Percentiles rank a stretch among this genome's conserved stretches.
These are phyloP conservation scores for Kernera saxatilis DNA, from an alignment of 345 rosid species.

Conservation along the genomic window DNA sequence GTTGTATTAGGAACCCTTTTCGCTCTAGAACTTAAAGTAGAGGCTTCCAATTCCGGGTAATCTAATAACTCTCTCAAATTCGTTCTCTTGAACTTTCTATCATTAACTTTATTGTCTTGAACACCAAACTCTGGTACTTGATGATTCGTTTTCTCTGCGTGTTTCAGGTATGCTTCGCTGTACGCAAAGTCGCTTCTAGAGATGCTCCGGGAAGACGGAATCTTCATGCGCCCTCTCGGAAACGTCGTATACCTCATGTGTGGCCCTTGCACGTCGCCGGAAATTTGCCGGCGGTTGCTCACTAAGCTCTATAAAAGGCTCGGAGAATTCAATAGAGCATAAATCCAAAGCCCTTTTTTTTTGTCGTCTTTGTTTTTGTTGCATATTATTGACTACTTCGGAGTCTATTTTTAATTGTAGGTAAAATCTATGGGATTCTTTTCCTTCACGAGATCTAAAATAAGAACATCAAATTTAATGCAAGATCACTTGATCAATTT, in stretches of 20 bases:
- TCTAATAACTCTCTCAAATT: background rate
- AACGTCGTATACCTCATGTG: slow-evolving; percentile 86
- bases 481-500: background rate
- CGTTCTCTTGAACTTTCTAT: background rate
- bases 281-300: slow-evolving; percentile 53
- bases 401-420: background rate
- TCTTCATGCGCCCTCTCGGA: slow-evolving; percentile 81
- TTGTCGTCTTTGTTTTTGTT: background rate
- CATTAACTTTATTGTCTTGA: background rate
- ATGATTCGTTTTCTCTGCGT: background rate
- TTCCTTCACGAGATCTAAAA: background rate
- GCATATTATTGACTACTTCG: background rate
- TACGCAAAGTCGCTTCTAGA: slow-evolving; percentile 58
- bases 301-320: slow-evolving; percentile 53
- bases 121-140: background rate
- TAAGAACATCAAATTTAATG: background rate
- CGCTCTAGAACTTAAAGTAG: slow-evolving; percentile 67
- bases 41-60: slow-evolving; percentile 70
- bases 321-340: slow-evolving; percentile 35
- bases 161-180: slow-evolving; percentile 61
- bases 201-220: slow-evolving; percentile 69
- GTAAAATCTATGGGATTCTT: background rate
- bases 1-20: slow-evolving; percentile 73
- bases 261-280: slow-evolving; percentile 76
- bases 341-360: background rate